Evolutionary conservation across 208 protist genomes (phyloP).

Genomic region (Polymyxa betae): DNA sequence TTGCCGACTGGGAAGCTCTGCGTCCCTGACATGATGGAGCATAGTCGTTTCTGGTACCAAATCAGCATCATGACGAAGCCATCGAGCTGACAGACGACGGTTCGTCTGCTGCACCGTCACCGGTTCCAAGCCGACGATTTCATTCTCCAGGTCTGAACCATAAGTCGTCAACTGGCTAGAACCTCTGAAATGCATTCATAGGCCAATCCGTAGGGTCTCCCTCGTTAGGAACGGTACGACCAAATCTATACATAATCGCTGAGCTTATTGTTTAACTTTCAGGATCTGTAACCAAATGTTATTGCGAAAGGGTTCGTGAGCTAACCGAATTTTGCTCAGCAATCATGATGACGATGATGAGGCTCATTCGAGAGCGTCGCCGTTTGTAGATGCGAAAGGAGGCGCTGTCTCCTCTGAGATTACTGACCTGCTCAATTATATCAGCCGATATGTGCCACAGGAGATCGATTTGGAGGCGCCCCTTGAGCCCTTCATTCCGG

Average conservation of each 20-base stretch:
- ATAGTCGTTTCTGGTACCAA: not conserved
- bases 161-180: too few species aligned
- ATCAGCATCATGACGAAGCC: slow-evolving; percentile 47
- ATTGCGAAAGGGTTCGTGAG: too few species aligned
- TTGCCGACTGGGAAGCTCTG: too few species aligned
- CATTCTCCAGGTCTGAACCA: too few species aligned
- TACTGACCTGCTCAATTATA: slow-evolving; percentile 93
- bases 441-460: slow-evolving; percentile 87
- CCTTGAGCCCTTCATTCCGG: slow-evolving; percentile 94
- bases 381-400: slow-evolving; percentile 82
- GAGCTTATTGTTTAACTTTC: not conserved
- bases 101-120: not conserved
- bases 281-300: too few species aligned
- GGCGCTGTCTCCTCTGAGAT: slow-evolving; percentile 84
- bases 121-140: too few species aligned
- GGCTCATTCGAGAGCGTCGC: not conserved
- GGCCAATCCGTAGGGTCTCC: too few species aligned
- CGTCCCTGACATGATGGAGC: not conserved
- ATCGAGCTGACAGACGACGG: slow-evolving; percentile 19
- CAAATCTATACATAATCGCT: not conserved
- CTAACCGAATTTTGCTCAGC: too few species aligned
- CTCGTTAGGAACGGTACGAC: not conserved
- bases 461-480: slow-evolving; percentile 88
- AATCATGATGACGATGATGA: slow-evolving; percentile 50
- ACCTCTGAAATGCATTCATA: too few species aligned